Conservation (phyloP, 2,329 filamentous ascomycete species). For the Ceratocystiopsis minuta region DNA sequence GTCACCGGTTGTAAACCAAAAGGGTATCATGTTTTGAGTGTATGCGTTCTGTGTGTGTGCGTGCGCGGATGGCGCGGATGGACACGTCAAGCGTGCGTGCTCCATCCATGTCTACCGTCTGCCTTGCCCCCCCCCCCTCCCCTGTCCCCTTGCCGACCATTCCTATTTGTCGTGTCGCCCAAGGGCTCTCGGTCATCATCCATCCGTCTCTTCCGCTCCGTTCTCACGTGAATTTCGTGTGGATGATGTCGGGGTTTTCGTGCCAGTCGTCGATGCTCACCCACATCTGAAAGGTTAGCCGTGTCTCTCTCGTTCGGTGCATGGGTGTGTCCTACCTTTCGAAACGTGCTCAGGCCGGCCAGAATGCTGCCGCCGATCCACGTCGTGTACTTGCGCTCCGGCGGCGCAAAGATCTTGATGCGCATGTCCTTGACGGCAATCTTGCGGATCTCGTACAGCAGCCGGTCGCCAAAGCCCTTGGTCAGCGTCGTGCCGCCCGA, state of each 20-base stretch:
- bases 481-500: slow-evolving; percentile 92
- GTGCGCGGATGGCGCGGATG: too few species aligned
- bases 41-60: not conserved
- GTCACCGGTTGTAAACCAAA: slow-evolving; percentile 8
- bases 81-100: too few species aligned
- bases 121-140: not conserved
- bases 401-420: slow-evolving; percentile 97
- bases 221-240: slow-evolving; percentile 77
- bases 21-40: slow-evolving; percentile 8
- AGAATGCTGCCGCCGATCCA: slow-evolving; percentile 98
- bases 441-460: slow-evolving; percentile 81
- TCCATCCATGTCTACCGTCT: too few species aligned
- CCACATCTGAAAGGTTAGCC: slow-evolving; percentile 59
- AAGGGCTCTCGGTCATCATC: too few species aligned
- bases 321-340: slow-evolving; percentile 47
- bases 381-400: slow-evolving; percentile 94
- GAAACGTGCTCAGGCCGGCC: slow-evolving; percentile 89
- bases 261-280: slow-evolving; percentile 99
- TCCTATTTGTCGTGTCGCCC: not conserved
- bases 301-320: not conserved
- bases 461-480: slow-evolving; percentile 85
- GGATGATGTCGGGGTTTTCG: slow-evolving; percentile 97
- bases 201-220: not conserved
- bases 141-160: not conserved
- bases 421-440: slow-evolving; percentile 97